phyloP scores from a whole-genome alignment of 2,329 filamentous ascomycete genomes.

The Beauveria sp. region DNA sequence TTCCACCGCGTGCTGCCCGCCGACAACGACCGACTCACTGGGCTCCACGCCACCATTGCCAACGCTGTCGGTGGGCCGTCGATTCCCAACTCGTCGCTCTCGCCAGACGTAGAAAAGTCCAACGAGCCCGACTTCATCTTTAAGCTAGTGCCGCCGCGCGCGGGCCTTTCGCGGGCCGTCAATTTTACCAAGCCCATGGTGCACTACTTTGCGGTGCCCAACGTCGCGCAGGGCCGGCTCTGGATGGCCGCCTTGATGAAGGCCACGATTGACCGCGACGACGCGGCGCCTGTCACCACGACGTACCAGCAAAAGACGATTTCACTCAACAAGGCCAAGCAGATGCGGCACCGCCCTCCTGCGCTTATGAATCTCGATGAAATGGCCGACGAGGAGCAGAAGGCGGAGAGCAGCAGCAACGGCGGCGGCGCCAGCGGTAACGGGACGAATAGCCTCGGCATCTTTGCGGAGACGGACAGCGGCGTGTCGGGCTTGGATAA shows the following conservation, averaged over 20 bases:
- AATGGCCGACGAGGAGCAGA: conserved; percentile 23
- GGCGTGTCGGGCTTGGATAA: conserved; percentile 37
- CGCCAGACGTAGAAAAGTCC: conserved; percentile 34
- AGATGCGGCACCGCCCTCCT: conserved; percentile 83
- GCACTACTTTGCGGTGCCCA: conserved; percentile 96
- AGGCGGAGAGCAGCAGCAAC: conserved; percentile 8
- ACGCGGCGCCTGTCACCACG: conserved; percentile 69
- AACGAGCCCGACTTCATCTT: conserved; percentile 81
- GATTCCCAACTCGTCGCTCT: conserved; percentile 50
- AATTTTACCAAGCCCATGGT: conserved; percentile 97
- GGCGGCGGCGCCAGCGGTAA: conserved; percentile 8
- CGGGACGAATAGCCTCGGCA: conserved; percentile 30
- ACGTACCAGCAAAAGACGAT: conserved; percentile 98
- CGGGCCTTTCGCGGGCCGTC: conserved; percentile 80
- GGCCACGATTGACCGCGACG: conserved; percentile 92
- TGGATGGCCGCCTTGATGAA: conserved; percentile 99
- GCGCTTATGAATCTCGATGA: conserved; percentile 68
- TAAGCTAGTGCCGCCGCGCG: conserved; percentile 87
- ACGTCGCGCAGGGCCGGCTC: conserved; percentile 74
- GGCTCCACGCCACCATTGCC: conserved; percentile 85
- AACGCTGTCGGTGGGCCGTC: conserved; percentile 54
- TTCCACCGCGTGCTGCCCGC: conserved; percentile 94
- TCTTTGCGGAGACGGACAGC: conserved; percentile 36
- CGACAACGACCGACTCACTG: conserved; percentile 82
- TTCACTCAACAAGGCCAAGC: conserved; percentile 76